phyloP scores from a whole-genome alignment of 1,284 basidiomycete genomes.

The Puccinia polysora region DNA sequence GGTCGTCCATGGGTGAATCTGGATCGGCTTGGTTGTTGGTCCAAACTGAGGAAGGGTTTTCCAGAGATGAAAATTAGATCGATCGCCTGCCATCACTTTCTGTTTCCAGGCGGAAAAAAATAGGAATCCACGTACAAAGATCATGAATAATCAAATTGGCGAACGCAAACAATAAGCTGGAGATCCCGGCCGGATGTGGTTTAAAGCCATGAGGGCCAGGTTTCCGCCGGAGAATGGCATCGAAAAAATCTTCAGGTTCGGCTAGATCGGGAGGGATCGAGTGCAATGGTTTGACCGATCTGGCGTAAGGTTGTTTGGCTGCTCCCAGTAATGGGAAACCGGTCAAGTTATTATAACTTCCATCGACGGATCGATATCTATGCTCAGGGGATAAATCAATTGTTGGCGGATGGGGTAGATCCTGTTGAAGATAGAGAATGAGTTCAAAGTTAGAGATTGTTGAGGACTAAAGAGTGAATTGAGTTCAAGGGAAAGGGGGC shows the following conservation, averaged over 20 bases:
- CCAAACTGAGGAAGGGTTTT: constrained; percentile 24
- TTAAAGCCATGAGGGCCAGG: constrained; percentile 27
- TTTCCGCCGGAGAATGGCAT: constrained; percentile 32
- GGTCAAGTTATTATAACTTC: constrained; percentile 38
- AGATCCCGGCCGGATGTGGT: constrained; percentile 32
- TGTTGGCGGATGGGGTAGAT: constrained; percentile 37
- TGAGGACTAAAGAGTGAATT: not conserved
- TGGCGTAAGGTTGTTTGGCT: constrained; percentile 28
- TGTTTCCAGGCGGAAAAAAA: not conserved
- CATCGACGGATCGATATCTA: constrained; percentile 35
- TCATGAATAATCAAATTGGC: constrained; percentile 44
- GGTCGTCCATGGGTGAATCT: constrained; percentile 7
- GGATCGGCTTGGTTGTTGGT: constrained; percentile 24
- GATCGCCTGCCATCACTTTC: not conserved
- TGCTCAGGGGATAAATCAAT: constrained; percentile 30
- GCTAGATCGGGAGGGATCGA: constrained; percentile 27
- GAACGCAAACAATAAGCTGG: constrained; percentile 39
- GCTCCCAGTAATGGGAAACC: constrained; percentile 35
- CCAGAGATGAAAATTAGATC: not conserved
- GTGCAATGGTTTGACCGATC: constrained; percentile 37
- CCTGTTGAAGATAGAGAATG: constrained; percentile 6
- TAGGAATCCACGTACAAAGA: constrained; percentile 11
- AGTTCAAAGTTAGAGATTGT: not conserved
- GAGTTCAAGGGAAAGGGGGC: not conserved
- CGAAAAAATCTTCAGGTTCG: constrained; percentile 42